Conservation (phyloP, 2,329 filamentous ascomycete species). For the Sporothrix phasma region DNA sequence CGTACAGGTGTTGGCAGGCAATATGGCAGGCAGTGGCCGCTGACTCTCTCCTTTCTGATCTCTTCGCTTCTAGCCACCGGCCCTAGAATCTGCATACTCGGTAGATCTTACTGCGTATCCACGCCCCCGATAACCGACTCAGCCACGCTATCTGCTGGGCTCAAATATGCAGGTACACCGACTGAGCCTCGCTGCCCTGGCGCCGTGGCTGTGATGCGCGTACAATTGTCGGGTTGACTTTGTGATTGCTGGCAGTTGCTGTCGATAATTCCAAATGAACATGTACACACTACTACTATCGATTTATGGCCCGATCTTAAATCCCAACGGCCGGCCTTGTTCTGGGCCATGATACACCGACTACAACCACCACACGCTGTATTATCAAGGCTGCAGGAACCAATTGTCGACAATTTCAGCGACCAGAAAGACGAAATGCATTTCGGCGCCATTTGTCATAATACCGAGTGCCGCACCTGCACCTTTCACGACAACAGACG, state of each 20-base stretch:
- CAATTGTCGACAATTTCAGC: background rate
- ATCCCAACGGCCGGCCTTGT: too few species aligned
- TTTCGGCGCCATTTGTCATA: background rate
- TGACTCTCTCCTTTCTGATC: background rate
- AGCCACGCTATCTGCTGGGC: background rate
- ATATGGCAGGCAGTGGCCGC: too few species aligned
- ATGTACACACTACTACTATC: too few species aligned
- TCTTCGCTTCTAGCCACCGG: background rate
- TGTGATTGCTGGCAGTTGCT: background rate
- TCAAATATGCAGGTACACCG: constrained; percentile 7
- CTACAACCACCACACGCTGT: too few species aligned
- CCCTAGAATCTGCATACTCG: background rate
- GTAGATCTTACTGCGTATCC: too few species aligned
- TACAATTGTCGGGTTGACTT: background rate
- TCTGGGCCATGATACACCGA: too few species aligned
- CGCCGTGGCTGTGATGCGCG: background rate
- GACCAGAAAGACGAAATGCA: background rate
- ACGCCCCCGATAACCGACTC: too few species aligned
- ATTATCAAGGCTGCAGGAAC: too few species aligned
- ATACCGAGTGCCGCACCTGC: background rate
- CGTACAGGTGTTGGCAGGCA: too few species aligned
- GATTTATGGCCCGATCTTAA: background rate
- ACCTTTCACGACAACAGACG: background rate
- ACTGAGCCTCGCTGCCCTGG: background rate
- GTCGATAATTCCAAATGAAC: background rate